Evolutionary conservation across 345 rosid species (phyloP), one percentile per base, ranked within the genome.

Genomic region (Sonneratia alba): DNA sequence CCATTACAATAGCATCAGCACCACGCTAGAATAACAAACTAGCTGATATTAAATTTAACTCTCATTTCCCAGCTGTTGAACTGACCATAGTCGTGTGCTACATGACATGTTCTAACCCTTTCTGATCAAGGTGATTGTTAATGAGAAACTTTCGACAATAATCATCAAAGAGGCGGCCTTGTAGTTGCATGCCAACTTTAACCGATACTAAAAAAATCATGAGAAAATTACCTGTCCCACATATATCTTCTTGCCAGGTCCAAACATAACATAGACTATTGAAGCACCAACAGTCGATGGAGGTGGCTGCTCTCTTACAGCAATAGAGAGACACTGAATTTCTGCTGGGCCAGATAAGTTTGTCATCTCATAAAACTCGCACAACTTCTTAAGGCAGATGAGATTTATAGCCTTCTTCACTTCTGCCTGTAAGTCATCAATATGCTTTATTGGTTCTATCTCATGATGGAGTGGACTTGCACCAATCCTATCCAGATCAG

Each of bases 261-360:
- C 83, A 67, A 78, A 77, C 96, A 95, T 95, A 75, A 95, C 84
- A 73, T 95, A 95, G 69, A 92, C 97, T 7, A 93, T 84, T 24
- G 99, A 95, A 79, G 89, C 81, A 65, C 97, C 93, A 18, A 92
- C 81, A 43, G 90, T 80, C n/a, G 97, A 90, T 55, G 99, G 99
- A 77, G 97, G 97, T 12, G 99, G 99, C 75, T 82, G 92, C 77
- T 95, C 92, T 80, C 91, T 82, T 38, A 85, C 87, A 72, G 88
- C 92, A 69, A 94, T 80, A 4, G 81, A 61, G 66, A 87, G 80
- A 81, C 79, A 91, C 13, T 82, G 80, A 18, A 89, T 72, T 1
- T 74, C 77, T 73, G 72, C 75, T 43, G 81, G 69, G 57, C 80
- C 86, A 16, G 77, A 37, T 27, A 64, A 48, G 69, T 77, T 68